Percentiles rank a stretch among this genome's conserved stretches.
phyloP scores from a whole-genome alignment of 2,329 filamentous ascomycete species.

The Fusarium ramigenum region DNA sequence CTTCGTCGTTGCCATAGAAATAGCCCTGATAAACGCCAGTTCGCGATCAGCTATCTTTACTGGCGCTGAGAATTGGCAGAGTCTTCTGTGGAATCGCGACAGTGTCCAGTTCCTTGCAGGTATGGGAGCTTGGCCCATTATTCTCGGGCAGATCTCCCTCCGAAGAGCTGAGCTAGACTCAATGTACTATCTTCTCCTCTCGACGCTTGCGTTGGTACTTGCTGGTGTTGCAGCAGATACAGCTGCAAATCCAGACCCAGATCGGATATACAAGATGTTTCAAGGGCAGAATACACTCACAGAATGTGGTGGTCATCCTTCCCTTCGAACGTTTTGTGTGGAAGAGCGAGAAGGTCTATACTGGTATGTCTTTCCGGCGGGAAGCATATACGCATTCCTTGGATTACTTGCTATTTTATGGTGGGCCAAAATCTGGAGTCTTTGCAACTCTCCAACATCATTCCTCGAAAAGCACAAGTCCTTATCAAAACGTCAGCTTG shows the following conservation, averaged over 20 bases:
- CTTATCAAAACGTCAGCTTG: not conserved
- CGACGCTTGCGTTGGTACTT: not conserved
- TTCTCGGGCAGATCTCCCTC: not conserved
- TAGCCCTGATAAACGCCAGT: not conserved
- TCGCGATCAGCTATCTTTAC: not conserved
- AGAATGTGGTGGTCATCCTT: constrained; percentile 5
- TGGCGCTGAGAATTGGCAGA: constrained; percentile 3
- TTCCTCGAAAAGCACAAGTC: not conserved
- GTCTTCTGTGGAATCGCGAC: not conserved
- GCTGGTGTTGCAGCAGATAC: not conserved
- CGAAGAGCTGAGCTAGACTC: constrained; percentile 5
- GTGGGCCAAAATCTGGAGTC: constrained; percentile 1
- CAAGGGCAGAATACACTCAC: not conserved
- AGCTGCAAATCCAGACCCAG: not conserved
- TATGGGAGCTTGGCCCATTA: constrained; percentile 12
- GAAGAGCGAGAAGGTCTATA: not conserved
- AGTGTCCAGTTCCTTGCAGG: not conserved
- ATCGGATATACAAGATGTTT: constrained; percentile 1
- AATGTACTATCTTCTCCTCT: not conserved
- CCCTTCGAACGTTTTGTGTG: constrained; percentile 12
- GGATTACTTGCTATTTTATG: not conserved
- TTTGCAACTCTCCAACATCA: not conserved
- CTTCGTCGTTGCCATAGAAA: constrained; percentile 3
- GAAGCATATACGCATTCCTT: not conserved
- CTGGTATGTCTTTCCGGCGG: constrained; percentile 5